These are phyloP conservation scores for Prillingera fragicola DNA, from an alignment of 1,284 basidiomycete genomes.

Conservation along the genomic window DNA sequence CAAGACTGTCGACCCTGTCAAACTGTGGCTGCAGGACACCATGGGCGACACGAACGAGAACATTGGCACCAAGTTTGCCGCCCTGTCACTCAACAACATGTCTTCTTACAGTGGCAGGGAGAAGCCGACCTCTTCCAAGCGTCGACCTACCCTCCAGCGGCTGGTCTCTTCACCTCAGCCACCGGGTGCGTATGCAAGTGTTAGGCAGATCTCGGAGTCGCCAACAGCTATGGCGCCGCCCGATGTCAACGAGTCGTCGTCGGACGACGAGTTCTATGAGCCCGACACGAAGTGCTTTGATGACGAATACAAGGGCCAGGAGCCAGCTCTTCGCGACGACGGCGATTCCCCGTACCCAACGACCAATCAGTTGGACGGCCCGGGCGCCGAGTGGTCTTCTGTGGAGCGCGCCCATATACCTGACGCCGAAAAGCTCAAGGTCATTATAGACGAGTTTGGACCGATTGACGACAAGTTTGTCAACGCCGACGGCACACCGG, in stretches of 20 bases:
- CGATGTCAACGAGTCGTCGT: neutral
- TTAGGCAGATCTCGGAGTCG: neutral
- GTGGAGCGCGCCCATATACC: conserved; percentile 19
- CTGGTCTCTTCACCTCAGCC: no score
- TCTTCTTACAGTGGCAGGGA: conserved; percentile 9
- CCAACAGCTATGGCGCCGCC: neutral
- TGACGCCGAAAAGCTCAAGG: conserved; percentile 39
- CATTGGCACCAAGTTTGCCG: conserved; percentile 11
- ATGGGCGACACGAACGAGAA: conserved; percentile 2
- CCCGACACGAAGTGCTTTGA: neutral
- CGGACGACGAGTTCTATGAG: neutral
- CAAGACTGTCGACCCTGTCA: conserved; percentile 12
- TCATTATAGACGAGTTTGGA: conserved; percentile 47
- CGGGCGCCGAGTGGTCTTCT: conserved; percentile 2
- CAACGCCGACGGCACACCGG: conserved; percentile 50
- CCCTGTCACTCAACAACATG: conserved; percentile 27
- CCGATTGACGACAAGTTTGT: conserved; percentile 48
- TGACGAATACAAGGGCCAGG: neutral
- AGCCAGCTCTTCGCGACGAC: neutral
- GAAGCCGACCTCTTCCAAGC: no score
- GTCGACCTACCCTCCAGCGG: no score
- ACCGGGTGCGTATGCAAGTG: no score
- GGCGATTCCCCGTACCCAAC: neutral
- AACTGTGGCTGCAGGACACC: conserved; percentile 23
- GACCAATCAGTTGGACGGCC: neutral